Evolutionary conservation across 2,329 filamentous ascomycete species (phyloP), one percentile per base, ranked within the genome.

Genomic region (Fusarium sulawesiense): DNA sequence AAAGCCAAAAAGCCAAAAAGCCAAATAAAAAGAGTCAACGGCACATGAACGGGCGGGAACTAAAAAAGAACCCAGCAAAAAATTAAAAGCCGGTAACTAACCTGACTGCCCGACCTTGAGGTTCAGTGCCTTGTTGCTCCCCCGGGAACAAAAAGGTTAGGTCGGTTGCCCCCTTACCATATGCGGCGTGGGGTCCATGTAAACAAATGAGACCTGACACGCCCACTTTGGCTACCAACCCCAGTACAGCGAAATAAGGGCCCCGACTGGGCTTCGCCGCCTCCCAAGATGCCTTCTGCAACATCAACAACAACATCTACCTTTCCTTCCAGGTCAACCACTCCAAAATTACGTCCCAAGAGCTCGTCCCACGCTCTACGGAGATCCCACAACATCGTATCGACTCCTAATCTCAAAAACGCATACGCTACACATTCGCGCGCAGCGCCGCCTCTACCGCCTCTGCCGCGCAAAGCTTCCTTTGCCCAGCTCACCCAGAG

Each of bases 381-480:
- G 76, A 82, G 81, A 75, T 78, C 82, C 63, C 77, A 80, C 57
- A 79, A 81, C 62, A 84, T 87, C 25, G 82, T 83, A 37, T 90
- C 88, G 10, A 88, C 86, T 7, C 88, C 88, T 13, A 89, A 90
- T 74, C 81, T 91, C 65, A 85, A 84, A 75, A 79, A 82, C 27
- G 77, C 85, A 41, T 88, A 86, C 77, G 79, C 81, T 44, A 79
- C 82, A 10, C 85, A 86, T 70, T 84, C 85, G 53, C 83, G 83
- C 68, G 81, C 84, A 27, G 77, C 77, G 49, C 80, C 49, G 23
- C 49, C 49, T 51, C 49, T 82, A 54, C 81, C 82, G 47, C 83
- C 84, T 62, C 83, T 91, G 72, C 85, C 87, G 75, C 89, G 92
- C 76, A 94, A 94, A 83, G 85, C 86, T 64, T 93, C 91, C 51